These are phyloP conservation scores for Solanum ossicruentum DNA, from an alignment of 257 asterid species.

Conservation along the genomic window DNA sequence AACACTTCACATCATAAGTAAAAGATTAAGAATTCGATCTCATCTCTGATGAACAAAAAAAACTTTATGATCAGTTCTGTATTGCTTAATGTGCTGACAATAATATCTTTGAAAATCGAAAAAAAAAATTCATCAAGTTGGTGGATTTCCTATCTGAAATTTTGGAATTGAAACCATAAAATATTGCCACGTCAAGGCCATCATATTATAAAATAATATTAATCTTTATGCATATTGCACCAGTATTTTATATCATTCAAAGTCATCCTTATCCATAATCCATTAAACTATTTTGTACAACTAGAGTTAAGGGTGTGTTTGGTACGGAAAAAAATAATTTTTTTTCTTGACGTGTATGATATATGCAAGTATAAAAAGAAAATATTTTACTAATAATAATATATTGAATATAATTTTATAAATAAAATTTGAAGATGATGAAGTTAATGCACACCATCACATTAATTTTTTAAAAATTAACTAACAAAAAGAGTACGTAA, in stretches of 20 bases:
- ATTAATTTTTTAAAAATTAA: not conserved
- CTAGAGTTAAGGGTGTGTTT: not conserved
- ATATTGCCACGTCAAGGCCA: not conserved
- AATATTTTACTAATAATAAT: too few relatives aligned
- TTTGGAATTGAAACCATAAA: not conserved
- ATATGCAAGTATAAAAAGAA: too few relatives aligned
- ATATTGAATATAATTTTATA: too few relatives aligned
- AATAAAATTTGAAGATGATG: too few relatives aligned
- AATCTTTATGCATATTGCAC: not conserved
- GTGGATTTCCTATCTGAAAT: not conserved
- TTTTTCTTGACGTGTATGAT: too few relatives aligned
- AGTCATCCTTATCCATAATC: not conserved
- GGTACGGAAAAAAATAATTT: not conserved
- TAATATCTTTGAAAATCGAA: too few relatives aligned
- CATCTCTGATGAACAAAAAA: too few relatives aligned
- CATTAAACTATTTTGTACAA: not conserved
- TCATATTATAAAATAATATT: not conserved
- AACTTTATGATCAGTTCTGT: accelerated
- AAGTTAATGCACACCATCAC: not conserved
- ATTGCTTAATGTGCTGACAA: too few relatives aligned
- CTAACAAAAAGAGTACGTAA: too few relatives aligned
- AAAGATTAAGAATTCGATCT: too few relatives aligned
- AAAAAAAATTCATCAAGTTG: not conserved
- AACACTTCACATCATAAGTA: too few relatives aligned
- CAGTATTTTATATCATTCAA: not conserved